Base-by-base conservation (phyloP, 2,329 filamentous ascomycete species). In the Rhynchosporium agropyri region DNA sequence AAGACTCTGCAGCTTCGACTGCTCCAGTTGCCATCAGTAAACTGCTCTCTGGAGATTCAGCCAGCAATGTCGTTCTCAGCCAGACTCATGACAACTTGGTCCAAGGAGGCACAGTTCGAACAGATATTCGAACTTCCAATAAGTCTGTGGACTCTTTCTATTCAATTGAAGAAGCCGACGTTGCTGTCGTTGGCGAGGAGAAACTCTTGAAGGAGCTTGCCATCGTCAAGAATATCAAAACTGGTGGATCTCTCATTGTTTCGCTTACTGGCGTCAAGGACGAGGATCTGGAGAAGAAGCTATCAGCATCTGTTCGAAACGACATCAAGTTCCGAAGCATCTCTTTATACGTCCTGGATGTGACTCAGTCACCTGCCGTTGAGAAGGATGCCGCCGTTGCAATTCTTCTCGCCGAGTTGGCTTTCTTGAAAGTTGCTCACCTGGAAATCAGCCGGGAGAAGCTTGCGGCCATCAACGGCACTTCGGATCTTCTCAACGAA, bases 111-210 rank as follows among this genome's bases (percentile, higher is more conserved):
- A 82, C 89, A 57, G 79, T 95, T 60, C 88, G 94, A 69, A 91
- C 91, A 50, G 94, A 98, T 73, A 85, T 98, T 61, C 89, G 94
- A 65, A 89, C 86, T 72, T 93, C 92, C 36, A 86, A 88, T 73
- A 93, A 90, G 80, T 87, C 88, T 36, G 84, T 97, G 42, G 91
- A 97, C 73, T 89, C 92, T 13, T 88, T 92, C 1, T 97, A 96
- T 74, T 83, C 90, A 2, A 81, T 97, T 20, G 86, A 89, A 64
- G 83, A 89, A 65, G 93, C 94, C 3, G 89, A 97, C 74, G 83
- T 94, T 29, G 84, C 86, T 13, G 89, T 92, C 58, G 84, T 98
- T 65, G 91, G 89, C 38, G 87, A 94, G 43, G 84, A 92, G 74
- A 90, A 89, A 73, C 81, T 99, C 2, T 80, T 99, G 15, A 87